Conservation (phyloP, 768 basidiomycete genomes). For the Chlorophyllum brunneum region DNA sequence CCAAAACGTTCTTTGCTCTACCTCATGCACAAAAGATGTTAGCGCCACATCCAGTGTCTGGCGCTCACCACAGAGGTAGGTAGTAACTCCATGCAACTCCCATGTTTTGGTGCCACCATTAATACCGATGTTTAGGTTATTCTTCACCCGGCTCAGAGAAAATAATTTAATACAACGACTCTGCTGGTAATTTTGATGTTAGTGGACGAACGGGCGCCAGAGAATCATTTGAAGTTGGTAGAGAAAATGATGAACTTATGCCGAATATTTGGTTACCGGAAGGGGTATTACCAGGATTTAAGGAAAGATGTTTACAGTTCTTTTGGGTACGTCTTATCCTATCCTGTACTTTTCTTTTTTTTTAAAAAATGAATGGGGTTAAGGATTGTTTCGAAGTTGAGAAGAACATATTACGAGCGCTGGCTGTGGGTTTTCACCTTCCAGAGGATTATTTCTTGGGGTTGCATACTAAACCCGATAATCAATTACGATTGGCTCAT, state of each 20-base stretch:
- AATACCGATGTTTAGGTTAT: constrained; percentile 26
- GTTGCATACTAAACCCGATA: constrained; percentile 41
- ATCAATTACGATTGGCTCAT: constrained; percentile 55
- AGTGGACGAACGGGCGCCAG: constrained; percentile 37
- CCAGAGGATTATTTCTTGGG: constrained; percentile 41
- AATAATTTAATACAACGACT: constrained; percentile 33
- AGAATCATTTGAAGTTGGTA: constrained; percentile 54
- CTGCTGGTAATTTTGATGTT: constrained; percentile 22
- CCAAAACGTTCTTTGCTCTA: constrained; percentile 34
- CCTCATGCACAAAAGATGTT: constrained; percentile 35
- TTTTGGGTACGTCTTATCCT: constrained; percentile 35
- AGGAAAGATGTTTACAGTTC: constrained; percentile 47
- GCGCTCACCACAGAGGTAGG: constrained; percentile 43
- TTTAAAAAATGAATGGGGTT: not conserved
- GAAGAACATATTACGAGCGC: constrained; percentile 40
- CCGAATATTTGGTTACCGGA: constrained; percentile 61
- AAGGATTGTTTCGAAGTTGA: constrained; percentile 41
- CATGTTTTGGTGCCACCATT: constrained; percentile 16
- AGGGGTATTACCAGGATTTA: constrained; percentile 48
- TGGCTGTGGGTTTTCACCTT: constrained; percentile 42
- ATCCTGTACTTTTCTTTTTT: constrained; percentile 14
- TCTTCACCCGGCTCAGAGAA: constrained; percentile 37
- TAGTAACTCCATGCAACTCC: not conserved
- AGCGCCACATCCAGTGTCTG: constrained; percentile 43
- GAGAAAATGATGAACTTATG: constrained; percentile 39